Base-by-base conservation (phyloP, 2,329 filamentous ascomycete genomes). In the Curvularia sp. region DNA sequence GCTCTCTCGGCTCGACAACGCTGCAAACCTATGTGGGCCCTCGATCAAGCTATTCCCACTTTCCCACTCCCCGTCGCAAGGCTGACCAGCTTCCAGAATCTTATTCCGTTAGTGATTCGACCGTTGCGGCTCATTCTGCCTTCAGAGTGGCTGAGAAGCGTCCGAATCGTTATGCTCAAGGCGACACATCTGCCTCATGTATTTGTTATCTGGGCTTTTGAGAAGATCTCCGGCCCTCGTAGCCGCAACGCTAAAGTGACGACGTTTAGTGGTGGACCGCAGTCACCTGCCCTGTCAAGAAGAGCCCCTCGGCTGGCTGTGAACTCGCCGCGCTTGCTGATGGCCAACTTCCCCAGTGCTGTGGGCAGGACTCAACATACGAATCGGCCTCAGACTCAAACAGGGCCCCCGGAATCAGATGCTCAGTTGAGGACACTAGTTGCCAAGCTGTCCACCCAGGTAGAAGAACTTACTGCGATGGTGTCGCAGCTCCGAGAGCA, bases 61-160 rank as follows among this genome's bases (percentile, higher is more conserved):
- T 38, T 35, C 20, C 42, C 38, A 5, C 22, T 52, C 46, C 60
- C 38, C 28, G 63, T 50, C 48, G 61, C 60, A 67, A 72, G 70
- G 69, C 74, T 78, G 66, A 77, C 68, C 50, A 42, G 48, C 41
- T 48, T 59, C 57, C 65, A 86, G 84, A 95, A 94, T 74, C 84
- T 95, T 39, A 80, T 94, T 44, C 88, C 91, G 7, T 82, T 93
- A 55, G 77, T 89, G 61, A 88, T 93, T 71, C 86, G 91, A 15
- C 91, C 91, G 0, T 81, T 92, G 58, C 85, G 90, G 57, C 81
- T 93, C 44, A 82, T 92, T 63, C 74, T 92, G 49, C 83, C 88
- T 6, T 84, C 87, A 2, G 85, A 88, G 61, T 80, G 84, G 58
- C 84, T 93, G 65, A 88, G 91, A 50, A 80, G 79, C 31, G 80